Percentiles rank a stretch among this genome's conserved stretches.
Conservation (phyloP, 1,284 basidiomycete genomes). For the Melampsora larici-populina region DNA sequence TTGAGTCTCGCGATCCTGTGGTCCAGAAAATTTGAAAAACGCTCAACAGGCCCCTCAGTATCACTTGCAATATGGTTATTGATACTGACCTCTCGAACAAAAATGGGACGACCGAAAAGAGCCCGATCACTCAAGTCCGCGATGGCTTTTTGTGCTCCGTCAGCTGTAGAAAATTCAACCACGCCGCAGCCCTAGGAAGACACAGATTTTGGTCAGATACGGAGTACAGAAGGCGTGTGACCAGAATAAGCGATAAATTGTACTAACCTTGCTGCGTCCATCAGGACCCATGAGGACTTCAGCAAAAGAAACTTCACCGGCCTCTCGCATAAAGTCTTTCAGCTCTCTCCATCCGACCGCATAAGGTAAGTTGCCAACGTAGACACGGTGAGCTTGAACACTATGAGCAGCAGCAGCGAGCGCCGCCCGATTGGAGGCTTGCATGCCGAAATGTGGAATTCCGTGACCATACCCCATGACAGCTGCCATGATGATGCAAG, state of each 20-base stretch:
- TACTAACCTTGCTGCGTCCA: constrained; percentile 37
- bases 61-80: not conserved
- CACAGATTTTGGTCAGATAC: not conserved
- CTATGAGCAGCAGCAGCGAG: constrained; percentile 41
- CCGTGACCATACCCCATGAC: constrained; percentile 40
- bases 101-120: constrained; percentile 85
- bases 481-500: constrained; percentile 23
- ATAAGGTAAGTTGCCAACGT: constrained; percentile 40
- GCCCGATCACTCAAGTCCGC: constrained; percentile 80
- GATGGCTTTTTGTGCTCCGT: constrained; percentile 80
- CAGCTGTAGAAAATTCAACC: constrained; percentile 78
- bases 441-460: constrained; percentile 15
- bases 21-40: constrained; percentile 8
- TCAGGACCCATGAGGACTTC: constrained; percentile 42
- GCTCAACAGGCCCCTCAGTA: not conserved
- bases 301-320: constrained; percentile 41
- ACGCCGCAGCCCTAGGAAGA: constrained; percentile 38
- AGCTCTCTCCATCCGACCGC: constrained; percentile 42
- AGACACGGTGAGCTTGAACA: constrained; percentile 42
- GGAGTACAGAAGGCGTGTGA: no score
- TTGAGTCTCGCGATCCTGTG: constrained; percentile 88
- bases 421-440: constrained; percentile 30
- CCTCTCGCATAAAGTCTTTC: constrained; percentile 44
- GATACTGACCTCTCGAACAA: constrained; percentile 79
- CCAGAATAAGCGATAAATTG: no score